phyloP scores from a whole-genome alignment of 2,329 filamentous ascomycete genomes.

The Colletotrichum godetiae region DNA sequence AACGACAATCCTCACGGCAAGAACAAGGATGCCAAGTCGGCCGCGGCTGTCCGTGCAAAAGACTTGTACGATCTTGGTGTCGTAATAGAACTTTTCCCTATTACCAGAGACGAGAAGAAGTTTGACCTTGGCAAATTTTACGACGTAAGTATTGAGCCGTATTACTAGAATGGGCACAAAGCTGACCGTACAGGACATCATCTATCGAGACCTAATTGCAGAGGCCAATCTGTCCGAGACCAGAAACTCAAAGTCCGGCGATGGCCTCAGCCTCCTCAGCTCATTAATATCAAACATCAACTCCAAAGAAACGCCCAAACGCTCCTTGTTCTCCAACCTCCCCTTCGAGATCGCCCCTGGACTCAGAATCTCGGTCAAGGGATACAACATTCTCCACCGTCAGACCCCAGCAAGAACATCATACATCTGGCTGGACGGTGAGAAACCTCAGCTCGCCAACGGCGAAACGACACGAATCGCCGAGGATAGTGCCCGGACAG shows the following conservation, averaged over 20 bases:
- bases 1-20: conserved; percentile 85
- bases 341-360: conserved; percentile 88
- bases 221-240: conserved; percentile 68
- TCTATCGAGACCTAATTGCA: conserved; percentile 82
- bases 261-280: conserved; percentile 82
- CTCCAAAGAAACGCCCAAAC: conserved; percentile 87
- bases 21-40: conserved; percentile 78
- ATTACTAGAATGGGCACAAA: neutral
- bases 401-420: conserved; percentile 85
- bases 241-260: conserved; percentile 74
- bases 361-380: conserved; percentile 89
- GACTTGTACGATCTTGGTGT: conserved; percentile 96
- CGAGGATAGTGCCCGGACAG: conserved; percentile 79
- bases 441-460: conserved; percentile 82
- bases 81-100: conserved; percentile 91
- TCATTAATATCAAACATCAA: conserved; percentile 89
- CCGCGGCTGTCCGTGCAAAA: conserved; percentile 88
- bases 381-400: conserved; percentile 88
- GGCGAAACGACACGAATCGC: conserved; percentile 80
- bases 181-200: conserved; percentile 74
- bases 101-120: conserved; percentile 74
- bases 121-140: conserved; percentile 93
- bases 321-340: conserved; percentile 88
- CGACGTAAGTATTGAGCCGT: conserved; percentile 69
- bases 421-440: conserved; percentile 90